Evolutionary conservation across 257 asterid genomes (phyloP), one percentile per base, ranked within the genome.

Genomic region (Catharanthus roseus): DNA sequence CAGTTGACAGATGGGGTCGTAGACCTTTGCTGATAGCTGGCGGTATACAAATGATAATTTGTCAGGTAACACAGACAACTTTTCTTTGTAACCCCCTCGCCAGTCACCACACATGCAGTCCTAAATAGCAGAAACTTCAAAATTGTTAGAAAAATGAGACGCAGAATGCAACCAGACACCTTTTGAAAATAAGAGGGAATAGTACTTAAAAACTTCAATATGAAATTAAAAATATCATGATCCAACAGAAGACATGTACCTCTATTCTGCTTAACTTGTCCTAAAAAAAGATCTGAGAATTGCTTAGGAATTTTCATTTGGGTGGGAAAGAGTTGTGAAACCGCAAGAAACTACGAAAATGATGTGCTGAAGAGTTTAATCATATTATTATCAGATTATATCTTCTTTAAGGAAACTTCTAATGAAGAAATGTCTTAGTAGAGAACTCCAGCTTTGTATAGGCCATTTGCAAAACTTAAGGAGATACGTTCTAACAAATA

Each of bases 11-110:
- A 39, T 63, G 56, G 49, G 86, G 91, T 10, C 70, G 89, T 62
- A 71, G 86, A 74, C 65, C 1, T 67, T 72, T 83, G 86, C 97
- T 91, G 68, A 83, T 91, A 24, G 71, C 81, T 61, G 97, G 97
- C 44, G 96, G 97, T 23, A 70, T 89, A 19, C 92, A 87, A 77
- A 87, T 89, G 96, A 68, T 89, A 49, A 68, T 77, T 16, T 89
- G 96, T 63, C 96, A 88, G 89, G 92, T 87, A 57, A 76, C 45
- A 36, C 9, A 29, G 50, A 49, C 29, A n/a, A 53, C 28, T 29
- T 29, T 47, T 19, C 44, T 42, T 12, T 44, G 50, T 50, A 33
- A 29, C 57, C 47, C 8, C 10, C 10, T 4, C 1, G 10, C 70
- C 33, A 23, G 5, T 8, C 21, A 12, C 34, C 53, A 31, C 44